Evolutionary conservation across 2,329 filamentous ascomycete species (phyloP).

Genomic region (Calonectria honghensis): DNA sequence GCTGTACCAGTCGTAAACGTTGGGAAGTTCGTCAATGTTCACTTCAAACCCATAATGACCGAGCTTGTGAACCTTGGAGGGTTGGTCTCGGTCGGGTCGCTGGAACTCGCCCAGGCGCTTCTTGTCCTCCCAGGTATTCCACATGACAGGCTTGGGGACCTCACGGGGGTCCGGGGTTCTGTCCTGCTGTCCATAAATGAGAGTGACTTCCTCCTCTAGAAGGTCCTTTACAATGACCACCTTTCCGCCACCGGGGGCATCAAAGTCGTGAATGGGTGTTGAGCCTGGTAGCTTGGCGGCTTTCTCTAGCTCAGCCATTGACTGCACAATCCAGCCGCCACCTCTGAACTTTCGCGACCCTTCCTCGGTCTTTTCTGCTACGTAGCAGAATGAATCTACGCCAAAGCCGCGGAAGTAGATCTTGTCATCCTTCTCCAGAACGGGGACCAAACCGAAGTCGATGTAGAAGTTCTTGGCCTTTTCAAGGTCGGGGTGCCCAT

Average conservation of each 20-base stretch:
- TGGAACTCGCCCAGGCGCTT: constrained; percentile 34
- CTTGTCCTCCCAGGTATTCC: constrained; percentile 41
- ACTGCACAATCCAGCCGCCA: constrained; percentile 36
- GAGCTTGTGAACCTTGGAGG: constrained; percentile 36
- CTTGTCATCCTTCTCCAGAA: constrained; percentile 35
- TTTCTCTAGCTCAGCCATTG: constrained; percentile 34
- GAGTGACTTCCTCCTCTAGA: constrained; percentile 27
- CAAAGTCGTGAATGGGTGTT: constrained; percentile 31
- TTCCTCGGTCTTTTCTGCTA: constrained; percentile 36
- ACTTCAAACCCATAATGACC: constrained; percentile 40
- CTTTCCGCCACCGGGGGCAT: constrained; percentile 32
- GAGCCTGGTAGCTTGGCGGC: constrained; percentile 35
- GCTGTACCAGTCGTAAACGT: constrained; percentile 30
- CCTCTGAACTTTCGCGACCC: constrained; percentile 29
- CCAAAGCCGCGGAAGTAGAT: constrained; percentile 40
- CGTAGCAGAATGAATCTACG: constrained; percentile 33
- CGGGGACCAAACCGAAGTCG: constrained; percentile 32
- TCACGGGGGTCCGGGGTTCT: constrained; percentile 31
- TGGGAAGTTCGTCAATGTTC: constrained; percentile 15
- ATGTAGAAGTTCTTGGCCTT: constrained; percentile 29
- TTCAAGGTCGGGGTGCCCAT: constrained; percentile 31
- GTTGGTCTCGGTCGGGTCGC: constrained; percentile 32
- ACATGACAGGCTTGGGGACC: constrained; percentile 37
- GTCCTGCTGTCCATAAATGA: constrained; percentile 33
- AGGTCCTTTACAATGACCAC: constrained; percentile 29